Conservation (phyloP, 805 yeast species). For the Teunomyces cretensis region DNA sequence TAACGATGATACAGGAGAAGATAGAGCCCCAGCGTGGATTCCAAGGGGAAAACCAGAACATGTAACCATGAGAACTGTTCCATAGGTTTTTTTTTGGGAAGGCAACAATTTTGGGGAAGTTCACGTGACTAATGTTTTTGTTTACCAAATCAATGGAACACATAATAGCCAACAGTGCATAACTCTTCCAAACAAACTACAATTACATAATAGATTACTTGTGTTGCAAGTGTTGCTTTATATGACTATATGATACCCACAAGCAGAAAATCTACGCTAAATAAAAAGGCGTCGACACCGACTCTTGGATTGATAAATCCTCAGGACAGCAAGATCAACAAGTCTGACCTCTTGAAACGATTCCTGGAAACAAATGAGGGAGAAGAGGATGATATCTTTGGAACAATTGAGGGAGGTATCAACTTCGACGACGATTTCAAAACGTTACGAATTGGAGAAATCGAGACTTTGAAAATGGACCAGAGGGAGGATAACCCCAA, state of each 20-base stretch:
- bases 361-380: slow-evolving; percentile 17
- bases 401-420: slow-evolving; percentile 19
- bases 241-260: slow-evolving; percentile 7
- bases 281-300: slow-evolving; percentile 10
- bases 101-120: not conserved
- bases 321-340: slow-evolving; percentile 6
- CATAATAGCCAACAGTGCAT: not conserved
- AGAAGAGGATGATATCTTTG: slow-evolving; percentile 28
- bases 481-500: not conserved
- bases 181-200: not conserved
- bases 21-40: slow-evolving; percentile 48
- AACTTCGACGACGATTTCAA: slow-evolving; percentile 27
- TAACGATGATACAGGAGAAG: slow-evolving; percentile 64
- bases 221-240: not conserved
- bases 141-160: slow-evolving; percentile 2
- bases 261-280: slow-evolving; percentile 10
- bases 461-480: slow-evolving; percentile 9
- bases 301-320: slow-evolving; percentile 8
- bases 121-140: slow-evolving; percentile 5
- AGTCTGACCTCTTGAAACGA: slow-evolving; percentile 20
- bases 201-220: not conserved
- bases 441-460: slow-evolving; percentile 18
- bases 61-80: slow-evolving; percentile 13
- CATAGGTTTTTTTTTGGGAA: not conserved
- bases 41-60: slow-evolving; percentile 31